Conservation (phyloP, 108 stramenopile genomes). For the Cyclotella sp. region DNA sequence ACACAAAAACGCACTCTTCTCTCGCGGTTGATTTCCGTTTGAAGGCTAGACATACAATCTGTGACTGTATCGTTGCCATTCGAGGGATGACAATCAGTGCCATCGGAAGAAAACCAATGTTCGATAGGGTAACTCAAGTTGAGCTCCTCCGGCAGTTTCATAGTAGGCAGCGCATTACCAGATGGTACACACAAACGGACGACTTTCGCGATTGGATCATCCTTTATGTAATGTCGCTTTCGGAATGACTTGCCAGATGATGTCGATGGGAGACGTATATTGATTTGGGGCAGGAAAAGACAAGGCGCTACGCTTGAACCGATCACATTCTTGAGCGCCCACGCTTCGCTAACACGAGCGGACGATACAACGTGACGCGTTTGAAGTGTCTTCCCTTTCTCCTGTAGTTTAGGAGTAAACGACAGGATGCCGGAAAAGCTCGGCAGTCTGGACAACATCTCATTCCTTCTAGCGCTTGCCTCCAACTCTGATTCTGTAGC, state of each 20-base stretch:
- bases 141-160: constrained; percentile 16
- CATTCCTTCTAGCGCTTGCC: not conserved
- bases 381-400: constrained; percentile 1
- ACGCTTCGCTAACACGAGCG: constrained; percentile 23
- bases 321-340: constrained; percentile 20
- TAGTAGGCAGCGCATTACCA: not conserved
- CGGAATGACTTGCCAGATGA: constrained; percentile 10
- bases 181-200: constrained; percentile 13
- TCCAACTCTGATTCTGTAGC: not conserved
- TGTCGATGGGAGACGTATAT: constrained; percentile 2
- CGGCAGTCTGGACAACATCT: not conserved
- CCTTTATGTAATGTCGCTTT: not conserved
- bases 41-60: not conserved
- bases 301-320: constrained; percentile 17
- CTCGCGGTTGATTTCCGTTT: not conserved
- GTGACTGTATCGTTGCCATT: not conserved
- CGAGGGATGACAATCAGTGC: not conserved
- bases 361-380: constrained; percentile 36
- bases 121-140: constrained; percentile 27
- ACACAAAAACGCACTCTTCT: constrained; percentile 30
- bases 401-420: not conserved
- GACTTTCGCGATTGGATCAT: not conserved
- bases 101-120: constrained; percentile 28
- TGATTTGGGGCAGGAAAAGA: constrained; percentile 46
- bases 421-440: not conserved